phyloP scores from a whole-genome alignment of 2,329 filamentous ascomycete genomes.

The Aulographum hederae region DNA sequence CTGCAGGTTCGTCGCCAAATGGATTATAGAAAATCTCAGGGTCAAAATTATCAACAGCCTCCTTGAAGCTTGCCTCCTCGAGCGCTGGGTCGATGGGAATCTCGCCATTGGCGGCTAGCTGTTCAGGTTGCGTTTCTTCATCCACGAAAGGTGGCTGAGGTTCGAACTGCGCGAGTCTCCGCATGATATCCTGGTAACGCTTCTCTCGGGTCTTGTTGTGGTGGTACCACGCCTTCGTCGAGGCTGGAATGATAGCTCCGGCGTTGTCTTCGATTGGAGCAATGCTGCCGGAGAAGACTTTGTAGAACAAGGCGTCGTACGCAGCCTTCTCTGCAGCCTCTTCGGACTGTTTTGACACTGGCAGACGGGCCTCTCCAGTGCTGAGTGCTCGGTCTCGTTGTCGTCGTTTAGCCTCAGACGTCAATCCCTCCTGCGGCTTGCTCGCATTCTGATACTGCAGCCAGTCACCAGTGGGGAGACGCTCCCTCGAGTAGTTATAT shows the following conservation, averaged over 20 bases:
- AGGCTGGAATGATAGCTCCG: slow-evolving; percentile 48
- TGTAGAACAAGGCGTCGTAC: slow-evolving; percentile 57
- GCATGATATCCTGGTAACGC: slow-evolving; percentile 46
- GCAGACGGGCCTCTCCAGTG: slow-evolving; percentile 40
- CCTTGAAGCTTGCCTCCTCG: slow-evolving; percentile 19
- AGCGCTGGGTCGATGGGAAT: slow-evolving; percentile 15
- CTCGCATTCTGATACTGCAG: slow-evolving; percentile 33
- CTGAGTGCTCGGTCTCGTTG: slow-evolving; percentile 57
- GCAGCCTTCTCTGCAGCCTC: slow-evolving; percentile 35
- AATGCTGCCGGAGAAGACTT: slow-evolving; percentile 65
- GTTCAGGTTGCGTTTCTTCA: slow-evolving; percentile 11
- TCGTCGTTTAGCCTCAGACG: slow-evolving; percentile 46
- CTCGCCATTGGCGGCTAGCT: slow-evolving; percentile 17
- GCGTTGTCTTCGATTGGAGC: slow-evolving; percentile 60
- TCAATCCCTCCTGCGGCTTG: slow-evolving; percentile 25
- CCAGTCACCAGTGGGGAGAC: slow-evolving; percentile 49
- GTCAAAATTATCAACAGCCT: slow-evolving; percentile 18
- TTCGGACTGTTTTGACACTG: slow-evolving; percentile 17
- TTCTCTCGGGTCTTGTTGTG: slow-evolving; percentile 55
- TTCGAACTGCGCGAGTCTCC: no score
- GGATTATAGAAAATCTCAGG: slow-evolving; percentile 12
- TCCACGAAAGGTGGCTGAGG: slow-evolving; percentile 17
- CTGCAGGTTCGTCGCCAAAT: slow-evolving; percentile 9
- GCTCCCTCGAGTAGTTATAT: slow-evolving; percentile 46
- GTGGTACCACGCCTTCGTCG: slow-evolving; percentile 51